Conservation (phyloP, 2,329 filamentous ascomycete species). For the Zarea fungicola region DNA sequence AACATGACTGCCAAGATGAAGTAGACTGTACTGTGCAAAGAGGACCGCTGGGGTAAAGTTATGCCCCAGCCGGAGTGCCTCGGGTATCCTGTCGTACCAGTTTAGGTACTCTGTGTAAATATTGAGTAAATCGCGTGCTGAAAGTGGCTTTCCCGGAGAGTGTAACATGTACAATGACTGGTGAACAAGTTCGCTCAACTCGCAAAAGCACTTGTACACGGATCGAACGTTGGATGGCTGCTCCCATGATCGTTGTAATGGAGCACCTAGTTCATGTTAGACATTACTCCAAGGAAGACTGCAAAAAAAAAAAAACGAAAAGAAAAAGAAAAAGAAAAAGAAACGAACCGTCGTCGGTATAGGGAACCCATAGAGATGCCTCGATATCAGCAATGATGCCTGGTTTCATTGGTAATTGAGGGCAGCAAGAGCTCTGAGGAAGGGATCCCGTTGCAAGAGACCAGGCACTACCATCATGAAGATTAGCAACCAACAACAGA, state of each 20-base stretch:
- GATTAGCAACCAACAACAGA: conserved; percentile 17
- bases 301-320: too few species aligned
- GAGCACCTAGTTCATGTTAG: conserved; percentile 35
- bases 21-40: conserved; percentile 61
- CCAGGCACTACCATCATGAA: conserved; percentile 48
- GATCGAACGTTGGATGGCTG: conserved; percentile 65
- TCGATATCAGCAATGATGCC: conserved; percentile 56
- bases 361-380: conserved; percentile 54
- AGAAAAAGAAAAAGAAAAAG: too few species aligned
- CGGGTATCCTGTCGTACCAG: conserved; percentile 66
- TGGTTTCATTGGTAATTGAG: conserved; percentile 53
- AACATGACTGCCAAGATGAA: neutral
- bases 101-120: conserved; percentile 64
- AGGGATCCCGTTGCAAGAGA: conserved; percentile 58
- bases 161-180: conserved; percentile 68
- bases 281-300: neutral
- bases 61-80: conserved; percentile 57
- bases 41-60: conserved; percentile 70
- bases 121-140: conserved; percentile 55
- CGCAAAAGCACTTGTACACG: conserved; percentile 63
- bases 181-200: conserved; percentile 69
- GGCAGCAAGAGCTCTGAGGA: conserved; percentile 54
- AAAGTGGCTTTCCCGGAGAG: conserved; percentile 61
- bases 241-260: conserved; percentile 49
- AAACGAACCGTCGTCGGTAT: conserved; percentile 52